Evolutionary conservation across 108 stramenopile genomes (phyloP).

Genomic region (Nannochloropsis granulata): DNA sequence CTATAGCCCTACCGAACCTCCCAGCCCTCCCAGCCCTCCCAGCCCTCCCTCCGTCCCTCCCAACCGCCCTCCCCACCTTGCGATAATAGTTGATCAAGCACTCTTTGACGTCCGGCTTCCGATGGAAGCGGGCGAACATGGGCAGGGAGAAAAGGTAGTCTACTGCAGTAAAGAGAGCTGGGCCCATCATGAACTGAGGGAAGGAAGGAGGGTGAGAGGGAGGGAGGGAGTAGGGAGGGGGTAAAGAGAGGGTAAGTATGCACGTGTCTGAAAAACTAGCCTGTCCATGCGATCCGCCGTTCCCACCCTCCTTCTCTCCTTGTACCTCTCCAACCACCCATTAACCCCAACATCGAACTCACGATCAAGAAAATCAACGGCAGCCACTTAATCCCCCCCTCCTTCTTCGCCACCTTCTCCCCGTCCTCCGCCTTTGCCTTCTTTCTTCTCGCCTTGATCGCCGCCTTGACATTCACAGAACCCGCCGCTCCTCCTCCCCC

Average conservation of each 20-base stretch:
- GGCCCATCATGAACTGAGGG: background rate
- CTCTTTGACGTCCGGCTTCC: background rate
- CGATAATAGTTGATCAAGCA: background rate
- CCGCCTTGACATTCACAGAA: background rate
- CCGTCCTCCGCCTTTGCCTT: background rate
- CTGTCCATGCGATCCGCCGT: too few species aligned
- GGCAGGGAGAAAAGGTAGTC: background rate
- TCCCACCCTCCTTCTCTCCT: too few species aligned
- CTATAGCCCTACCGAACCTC: too few species aligned
- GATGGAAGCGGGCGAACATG: background rate
- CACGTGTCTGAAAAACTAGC: too few species aligned
- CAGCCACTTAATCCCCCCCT: background rate
- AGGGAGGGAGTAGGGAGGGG: too few species aligned
- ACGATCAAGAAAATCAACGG: background rate
- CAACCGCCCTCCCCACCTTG: background rate
- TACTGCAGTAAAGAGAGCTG: background rate
- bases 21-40: background rate
- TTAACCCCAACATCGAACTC: background rate
- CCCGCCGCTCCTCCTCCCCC: background rate
- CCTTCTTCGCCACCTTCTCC: background rate
- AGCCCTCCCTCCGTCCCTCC: background rate
- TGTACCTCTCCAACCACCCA: background rate
- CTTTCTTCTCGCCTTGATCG: background rate
- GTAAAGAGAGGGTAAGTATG: too few species aligned
- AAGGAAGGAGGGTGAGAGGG: background rate